phyloP scores from a whole-genome alignment of 345 rosid species.

The Alliaria petiolata region DNA sequence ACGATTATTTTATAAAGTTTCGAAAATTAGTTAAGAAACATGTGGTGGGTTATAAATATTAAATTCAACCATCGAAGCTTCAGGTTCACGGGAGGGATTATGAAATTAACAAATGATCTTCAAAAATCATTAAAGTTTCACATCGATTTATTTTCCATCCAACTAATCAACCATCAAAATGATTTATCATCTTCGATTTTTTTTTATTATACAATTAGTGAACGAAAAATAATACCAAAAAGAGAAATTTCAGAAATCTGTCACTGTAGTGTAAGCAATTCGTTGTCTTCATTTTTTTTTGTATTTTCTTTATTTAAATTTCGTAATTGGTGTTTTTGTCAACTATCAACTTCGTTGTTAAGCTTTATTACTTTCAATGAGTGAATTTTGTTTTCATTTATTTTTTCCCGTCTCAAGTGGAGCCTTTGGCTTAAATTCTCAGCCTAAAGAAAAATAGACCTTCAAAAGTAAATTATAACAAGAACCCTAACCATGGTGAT shows the following conservation, averaged over 20 bases:
- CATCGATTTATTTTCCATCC: neutral
- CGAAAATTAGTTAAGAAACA: neutral
- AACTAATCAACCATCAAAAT: neutral
- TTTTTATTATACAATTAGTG: neutral
- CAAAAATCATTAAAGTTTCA: neutral
- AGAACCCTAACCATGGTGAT: neutral
- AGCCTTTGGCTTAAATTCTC: neutral
- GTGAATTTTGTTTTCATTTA: neutral
- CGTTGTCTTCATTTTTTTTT: neutral
- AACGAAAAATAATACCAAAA: neutral
- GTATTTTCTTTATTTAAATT: neutral
- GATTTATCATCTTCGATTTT: neutral
- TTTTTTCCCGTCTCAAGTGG: neutral
- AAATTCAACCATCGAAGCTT: neutral
- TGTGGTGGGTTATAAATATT: neutral
- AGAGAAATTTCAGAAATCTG: neutral
- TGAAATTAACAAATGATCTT: neutral
- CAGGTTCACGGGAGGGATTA: neutral
- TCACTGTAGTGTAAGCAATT: conserved; percentile 3
- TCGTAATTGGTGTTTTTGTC: neutral
- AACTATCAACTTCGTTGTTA: conserved; percentile 23
- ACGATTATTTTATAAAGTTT: neutral
- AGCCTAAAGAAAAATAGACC: neutral
- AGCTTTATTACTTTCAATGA: conserved; percentile 17
- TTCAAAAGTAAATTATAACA: neutral